Evolutionary conservation across 1,284 basidiomycete genomes (phyloP).

Genomic region (Ganoderma multipileum): DNA sequence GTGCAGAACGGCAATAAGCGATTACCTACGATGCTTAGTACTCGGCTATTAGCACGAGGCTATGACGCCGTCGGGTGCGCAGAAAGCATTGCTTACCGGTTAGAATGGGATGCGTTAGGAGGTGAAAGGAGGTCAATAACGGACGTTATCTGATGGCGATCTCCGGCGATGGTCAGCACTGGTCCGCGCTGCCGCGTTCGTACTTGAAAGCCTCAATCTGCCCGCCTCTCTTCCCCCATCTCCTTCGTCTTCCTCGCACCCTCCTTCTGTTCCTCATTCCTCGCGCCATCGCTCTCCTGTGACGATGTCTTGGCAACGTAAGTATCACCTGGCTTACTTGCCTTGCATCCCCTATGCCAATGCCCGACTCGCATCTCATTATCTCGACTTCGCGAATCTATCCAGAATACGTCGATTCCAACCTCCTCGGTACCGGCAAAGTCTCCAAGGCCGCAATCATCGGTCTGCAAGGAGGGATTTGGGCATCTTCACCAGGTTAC

Average conservation of each 20-base stretch:
- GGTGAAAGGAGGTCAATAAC: neutral
- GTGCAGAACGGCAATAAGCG: neutral
- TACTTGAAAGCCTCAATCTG: constrained; percentile 24
- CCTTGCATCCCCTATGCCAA: neutral
- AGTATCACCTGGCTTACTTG: constrained; percentile 5
- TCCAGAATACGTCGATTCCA: constrained; percentile 87
- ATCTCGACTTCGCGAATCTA: constrained; percentile 2
- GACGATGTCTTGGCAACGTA: constrained; percentile 48
- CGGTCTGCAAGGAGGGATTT: constrained; percentile 86
- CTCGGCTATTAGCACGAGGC: neutral
- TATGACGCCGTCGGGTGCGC: neutral
- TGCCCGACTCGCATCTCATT: constrained; percentile 1
- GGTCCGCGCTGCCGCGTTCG: constrained; percentile 16
- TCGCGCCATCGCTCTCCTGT: constrained; percentile 9
- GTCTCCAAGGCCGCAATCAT: constrained; percentile 86
- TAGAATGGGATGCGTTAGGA: neutral
- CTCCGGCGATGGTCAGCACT: constrained; percentile 29
- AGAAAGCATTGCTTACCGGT: neutral
- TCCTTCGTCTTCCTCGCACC: constrained; percentile 7
- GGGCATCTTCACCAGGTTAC: constrained; percentile 84
- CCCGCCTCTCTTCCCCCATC: constrained; percentile 16
- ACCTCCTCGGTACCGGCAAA: constrained; percentile 83
- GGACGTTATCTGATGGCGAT: constrained; percentile 37
- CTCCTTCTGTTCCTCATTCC: constrained; percentile 8
- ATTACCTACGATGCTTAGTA: neutral